A percentile compares a stretch with the other conserved stretches of the same genome.
phyloP scores from a whole-genome alignment of 1,284 basidiomycete species.

The Dichomitus squalens region DNA sequence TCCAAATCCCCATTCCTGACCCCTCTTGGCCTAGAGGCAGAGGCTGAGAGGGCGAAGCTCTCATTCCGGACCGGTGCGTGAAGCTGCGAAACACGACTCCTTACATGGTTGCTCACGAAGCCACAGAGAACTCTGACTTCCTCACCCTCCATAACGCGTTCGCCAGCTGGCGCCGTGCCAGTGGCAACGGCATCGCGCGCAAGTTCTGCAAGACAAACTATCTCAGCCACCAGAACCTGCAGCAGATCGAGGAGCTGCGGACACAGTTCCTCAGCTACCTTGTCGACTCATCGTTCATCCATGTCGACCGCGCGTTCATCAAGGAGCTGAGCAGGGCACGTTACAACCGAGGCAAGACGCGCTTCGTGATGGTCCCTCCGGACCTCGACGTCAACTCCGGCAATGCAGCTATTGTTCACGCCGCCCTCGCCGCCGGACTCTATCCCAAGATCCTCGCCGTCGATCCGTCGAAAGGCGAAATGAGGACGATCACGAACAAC shows the following conservation, averaged over 20 bases:
- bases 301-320: conserved; percentile 66
- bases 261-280: conserved; percentile 92
- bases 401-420: conserved; percentile 71
- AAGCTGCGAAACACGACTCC: neutral
- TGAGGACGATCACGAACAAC: conserved; percentile 89
- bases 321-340: conserved; percentile 76
- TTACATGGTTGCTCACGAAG: neutral
- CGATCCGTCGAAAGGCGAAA: conserved; percentile 56
- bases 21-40: conserved; percentile 86
- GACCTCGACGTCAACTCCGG: conserved; percentile 74
- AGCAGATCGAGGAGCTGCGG: conserved; percentile 96
- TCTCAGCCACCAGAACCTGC: conserved; percentile 90
- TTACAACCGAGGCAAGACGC: conserved; percentile 73
- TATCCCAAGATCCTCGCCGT: conserved; percentile 90
- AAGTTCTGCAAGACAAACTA: conserved; percentile 87
- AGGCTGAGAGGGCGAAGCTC: conserved; percentile 85
- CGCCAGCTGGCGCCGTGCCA: conserved; percentile 84
- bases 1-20: conserved; percentile 93
- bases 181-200: conserved; percentile 60
- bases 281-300: conserved; percentile 87
- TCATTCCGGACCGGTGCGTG: conserved; percentile 76
- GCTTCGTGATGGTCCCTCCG: conserved; percentile 77
- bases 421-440: conserved; percentile 85
- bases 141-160: conserved; percentile 93
- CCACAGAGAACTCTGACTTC: conserved; percentile 92